A percentile compares a stretch with the other conserved stretches of the same genome.
Conservation (phyloP, 192 early-diverging fungal species). For the Haplosporangium gracile region DNA sequence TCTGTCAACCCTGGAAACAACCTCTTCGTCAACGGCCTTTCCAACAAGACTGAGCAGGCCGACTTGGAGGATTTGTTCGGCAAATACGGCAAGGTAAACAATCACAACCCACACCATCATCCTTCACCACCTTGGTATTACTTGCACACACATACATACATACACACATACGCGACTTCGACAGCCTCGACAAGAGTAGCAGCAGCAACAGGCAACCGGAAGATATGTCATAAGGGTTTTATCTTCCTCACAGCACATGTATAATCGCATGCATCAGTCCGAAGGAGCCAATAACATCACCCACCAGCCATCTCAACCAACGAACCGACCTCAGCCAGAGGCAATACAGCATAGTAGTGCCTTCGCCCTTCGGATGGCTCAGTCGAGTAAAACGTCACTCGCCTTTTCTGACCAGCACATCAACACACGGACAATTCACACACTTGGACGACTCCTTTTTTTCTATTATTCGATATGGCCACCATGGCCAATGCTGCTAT, state of each 20-base stretch:
- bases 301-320: neutral
- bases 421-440: neutral
- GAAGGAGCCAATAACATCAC: neutral
- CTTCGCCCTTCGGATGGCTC: neutral
- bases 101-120: neutral
- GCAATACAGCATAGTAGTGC: neutral
- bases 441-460: neutral
- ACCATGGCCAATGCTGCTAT: neutral
- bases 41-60: conserved; percentile 66
- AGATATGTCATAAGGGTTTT: no score
- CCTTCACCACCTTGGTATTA: neutral
- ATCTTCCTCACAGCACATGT: no score
- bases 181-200: no score
- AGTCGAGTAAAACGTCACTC: neutral
- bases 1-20: conserved; percentile 76
- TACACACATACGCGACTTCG: neutral
- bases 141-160: neutral
- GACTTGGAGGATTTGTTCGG: conserved; percentile 78
- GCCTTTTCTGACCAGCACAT: neutral
- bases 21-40: conserved; percentile 81
- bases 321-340: neutral
- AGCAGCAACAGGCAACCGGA: no score
- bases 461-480: neutral
- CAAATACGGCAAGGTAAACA: conserved; percentile 79
- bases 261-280: no score